These are phyloP conservation scores for Spatholobus suberectus DNA, from an alignment of 306 rosid species.

Conservation along the genomic window DNA sequence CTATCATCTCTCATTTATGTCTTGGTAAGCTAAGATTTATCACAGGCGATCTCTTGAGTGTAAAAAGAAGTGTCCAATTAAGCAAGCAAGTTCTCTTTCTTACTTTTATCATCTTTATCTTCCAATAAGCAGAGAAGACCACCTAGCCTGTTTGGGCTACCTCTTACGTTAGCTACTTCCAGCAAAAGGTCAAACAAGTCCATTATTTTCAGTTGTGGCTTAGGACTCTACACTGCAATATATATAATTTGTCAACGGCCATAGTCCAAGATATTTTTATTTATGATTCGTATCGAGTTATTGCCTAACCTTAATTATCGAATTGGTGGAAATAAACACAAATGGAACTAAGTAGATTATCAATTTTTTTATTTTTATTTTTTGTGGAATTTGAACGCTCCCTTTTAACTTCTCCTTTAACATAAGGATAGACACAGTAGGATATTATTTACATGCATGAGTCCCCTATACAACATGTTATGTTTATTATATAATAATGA, in stretches of 20 bases:
- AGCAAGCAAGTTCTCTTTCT: neutral
- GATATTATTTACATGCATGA: no score
- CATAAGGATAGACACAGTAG: no score
- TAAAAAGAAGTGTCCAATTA: neutral
- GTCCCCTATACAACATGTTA: no score
- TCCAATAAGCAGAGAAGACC: neutral
- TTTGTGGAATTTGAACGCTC: neutral
- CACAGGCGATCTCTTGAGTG: neutral
- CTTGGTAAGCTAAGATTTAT: conserved; percentile 57
- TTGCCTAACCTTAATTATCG: conserved; percentile 13
- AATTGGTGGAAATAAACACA: conserved; percentile 15
- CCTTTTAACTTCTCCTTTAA: neutral
- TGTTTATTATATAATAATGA: no score
- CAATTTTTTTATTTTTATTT: no score
- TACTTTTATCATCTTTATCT: neutral
- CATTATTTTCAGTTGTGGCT: conserved; percentile 11
- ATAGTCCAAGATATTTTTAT: conserved; percentile 3
- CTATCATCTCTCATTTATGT: conserved; percentile 79
- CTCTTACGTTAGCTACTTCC: conserved; percentile 33
- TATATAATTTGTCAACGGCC: conserved; percentile 9
- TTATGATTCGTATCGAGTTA: conserved; percentile 35
- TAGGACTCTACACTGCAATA: conserved; percentile 15
- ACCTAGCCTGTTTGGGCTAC: neutral
- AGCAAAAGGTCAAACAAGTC: neutral
- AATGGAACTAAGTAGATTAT: no score